These are phyloP conservation scores for Rhamnella rubrinervis DNA, from an alignment of 331 rosid genomes.

Conservation along the genomic window DNA sequence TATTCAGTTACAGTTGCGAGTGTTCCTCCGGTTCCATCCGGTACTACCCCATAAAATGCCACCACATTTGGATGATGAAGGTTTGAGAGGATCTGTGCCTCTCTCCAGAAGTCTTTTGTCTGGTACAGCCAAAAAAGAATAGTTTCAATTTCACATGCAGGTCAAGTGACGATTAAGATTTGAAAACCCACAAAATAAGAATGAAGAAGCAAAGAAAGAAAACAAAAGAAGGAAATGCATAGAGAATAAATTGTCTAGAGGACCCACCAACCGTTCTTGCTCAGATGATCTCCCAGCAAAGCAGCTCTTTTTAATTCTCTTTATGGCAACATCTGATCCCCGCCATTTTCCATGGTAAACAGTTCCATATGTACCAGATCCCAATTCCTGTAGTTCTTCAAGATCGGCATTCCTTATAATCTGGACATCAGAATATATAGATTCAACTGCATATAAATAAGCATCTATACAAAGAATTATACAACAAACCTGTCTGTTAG, in stretches of 20 bases:
- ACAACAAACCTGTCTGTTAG: constrained; percentile 14
- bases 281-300: constrained; percentile 63
- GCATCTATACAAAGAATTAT: constrained; percentile 4
- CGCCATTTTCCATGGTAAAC: constrained; percentile 77
- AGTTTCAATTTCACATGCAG: constrained; percentile 17
- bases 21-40: constrained; percentile 68
- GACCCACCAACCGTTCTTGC: constrained; percentile 64
- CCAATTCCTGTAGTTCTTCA: constrained; percentile 62
- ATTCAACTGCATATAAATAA: constrained; percentile 20
- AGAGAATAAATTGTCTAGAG: constrained; percentile 12
- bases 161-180: background rate
- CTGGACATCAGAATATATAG: constrained; percentile 29
- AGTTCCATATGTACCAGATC: constrained; percentile 78
- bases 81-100: constrained; percentile 66
- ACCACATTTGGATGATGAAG: constrained; percentile 79
- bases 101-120: constrained; percentile 81
- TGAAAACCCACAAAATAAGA: background rate
- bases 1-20: constrained; percentile 69
- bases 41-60: constrained; percentile 74
- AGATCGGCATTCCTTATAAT: constrained; percentile 63
- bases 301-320: constrained; percentile 67
- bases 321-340: constrained; percentile 70
- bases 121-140: constrained; percentile 30
- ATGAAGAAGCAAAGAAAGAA: background rate
- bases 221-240: background rate